Base-by-base conservation (phyloP, 176 grass and related monocot species). In the Coix lacrymajobi region DNA sequence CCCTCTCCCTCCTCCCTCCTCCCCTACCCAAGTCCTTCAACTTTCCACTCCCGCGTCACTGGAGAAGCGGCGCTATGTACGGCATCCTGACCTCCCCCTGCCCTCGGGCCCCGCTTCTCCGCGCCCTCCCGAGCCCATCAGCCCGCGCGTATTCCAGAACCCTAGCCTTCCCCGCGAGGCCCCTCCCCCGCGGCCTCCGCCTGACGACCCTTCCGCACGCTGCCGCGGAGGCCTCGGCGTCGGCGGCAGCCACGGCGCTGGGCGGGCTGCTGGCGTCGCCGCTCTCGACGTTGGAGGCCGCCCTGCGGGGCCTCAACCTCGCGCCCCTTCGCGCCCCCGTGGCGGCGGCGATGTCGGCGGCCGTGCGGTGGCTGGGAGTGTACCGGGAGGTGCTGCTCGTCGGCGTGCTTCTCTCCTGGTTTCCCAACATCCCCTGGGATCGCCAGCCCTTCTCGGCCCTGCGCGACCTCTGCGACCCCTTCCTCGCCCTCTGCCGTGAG, bases 371-470 rank as follows among this genome's bases (percentile, higher is more conserved):
- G 92, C 82, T 98, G 24, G 92, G 92, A n/a, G 87, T 98, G 4
- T 98, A 95, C 85, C 72, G 92, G 73, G 92, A 93, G 82, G 96
- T 98, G 38, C 66, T 98, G 13, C 90, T 98, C 57, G 90, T 98
- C 8, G 91, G 92, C 28, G 96, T 98, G 14, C 84, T 98, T 8
- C 76, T 98, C 79, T 95, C 91, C 40, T 98, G 96, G 96, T 98
- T 98, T 83, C 96, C 96, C 72, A 95, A 98, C 87, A 86, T 98
- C 66, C 92, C 92, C 31, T 98, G 96, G 96, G 96, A 98, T 28
- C 92, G 91, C 32, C 96, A 95, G 72, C 92, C 96, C 20, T 92
- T 98, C 61, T 98, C 96, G 3, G 92, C 96, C 9, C 76, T 98
- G 61, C 83, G 92, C 15, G 92, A 95, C 79, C 89, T 98, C 20